These are phyloP conservation scores for Phialophora verrucosa DNA, from an alignment of 2,329 filamentous ascomycete genomes.

Conservation along the genomic window DNA sequence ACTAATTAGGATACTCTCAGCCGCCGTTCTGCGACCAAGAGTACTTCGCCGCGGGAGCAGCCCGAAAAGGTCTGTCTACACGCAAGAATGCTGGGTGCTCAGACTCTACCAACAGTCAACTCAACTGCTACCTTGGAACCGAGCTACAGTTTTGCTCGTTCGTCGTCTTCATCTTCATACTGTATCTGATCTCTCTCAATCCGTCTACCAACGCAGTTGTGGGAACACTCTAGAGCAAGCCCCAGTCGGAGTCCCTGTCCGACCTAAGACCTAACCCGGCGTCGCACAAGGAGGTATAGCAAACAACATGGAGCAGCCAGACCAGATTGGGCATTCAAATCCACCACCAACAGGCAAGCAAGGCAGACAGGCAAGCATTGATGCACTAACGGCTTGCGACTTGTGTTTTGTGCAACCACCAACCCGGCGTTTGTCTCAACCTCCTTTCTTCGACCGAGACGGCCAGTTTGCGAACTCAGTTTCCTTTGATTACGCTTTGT, in stretches of 20 bases:
- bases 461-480: not conserved
- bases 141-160: not conserved
- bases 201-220: not conserved
- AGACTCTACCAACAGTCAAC: no score
- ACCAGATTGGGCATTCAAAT: not conserved
- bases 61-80: not conserved
- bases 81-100: not conserved
- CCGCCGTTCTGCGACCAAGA: not conserved
- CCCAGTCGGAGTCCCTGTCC: not conserved
- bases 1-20: not conserved
- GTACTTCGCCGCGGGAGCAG: not conserved
- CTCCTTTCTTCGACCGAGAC: not conserved
- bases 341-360: not conserved
- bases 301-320: not conserved
- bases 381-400: not conserved
- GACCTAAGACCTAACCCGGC: not conserved
- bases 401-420: not conserved
- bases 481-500: not conserved
- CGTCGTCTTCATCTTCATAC: not conserved
- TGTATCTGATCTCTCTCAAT: not conserved
- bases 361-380: not conserved
- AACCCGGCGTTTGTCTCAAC: slow-evolving; percentile 1
- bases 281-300: not conserved
- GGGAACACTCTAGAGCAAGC: not conserved
- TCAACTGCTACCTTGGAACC: not conserved